These are phyloP conservation scores for Zymoseptoria ardabiliae DNA, from an alignment of 2,329 filamentous ascomycete genomes.

Conservation along the genomic window DNA sequence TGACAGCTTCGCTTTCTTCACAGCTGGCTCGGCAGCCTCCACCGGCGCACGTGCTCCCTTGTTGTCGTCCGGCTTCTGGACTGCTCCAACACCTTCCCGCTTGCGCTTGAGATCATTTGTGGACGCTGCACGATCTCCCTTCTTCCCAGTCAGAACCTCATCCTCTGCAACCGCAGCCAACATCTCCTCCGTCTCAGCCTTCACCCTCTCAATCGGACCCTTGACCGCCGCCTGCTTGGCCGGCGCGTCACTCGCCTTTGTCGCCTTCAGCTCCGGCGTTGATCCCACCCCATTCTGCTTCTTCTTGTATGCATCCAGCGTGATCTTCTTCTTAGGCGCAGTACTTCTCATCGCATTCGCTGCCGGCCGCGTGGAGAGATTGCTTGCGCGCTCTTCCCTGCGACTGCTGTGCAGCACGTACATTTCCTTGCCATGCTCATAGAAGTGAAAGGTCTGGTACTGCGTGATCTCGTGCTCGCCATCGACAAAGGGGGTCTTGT, in stretches of 20 bases:
- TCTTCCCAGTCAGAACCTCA: slow-evolving; percentile 11
- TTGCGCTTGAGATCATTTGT: slow-evolving; percentile 25
- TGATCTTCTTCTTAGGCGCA: slow-evolving; percentile 54
- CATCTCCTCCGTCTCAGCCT: slow-evolving; percentile 28
- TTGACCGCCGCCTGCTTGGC: slow-evolving; percentile 25
- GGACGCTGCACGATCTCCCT: slow-evolving; percentile 3
- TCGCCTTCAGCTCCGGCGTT: slow-evolving; percentile 17
- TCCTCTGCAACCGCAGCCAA: slow-evolving; percentile 21
- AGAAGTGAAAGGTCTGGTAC: slow-evolving; percentile 55
- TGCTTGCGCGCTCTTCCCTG: slow-evolving; percentile 18
- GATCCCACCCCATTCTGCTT: slow-evolving; percentile 39
- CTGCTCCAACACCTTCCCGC: slow-evolving; percentile 9
- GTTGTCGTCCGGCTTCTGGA: slow-evolving; percentile 1
- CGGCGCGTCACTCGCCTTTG: slow-evolving; percentile 13
- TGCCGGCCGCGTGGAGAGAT: slow-evolving; percentile 11
- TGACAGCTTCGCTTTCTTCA: slow-evolving; percentile 9
- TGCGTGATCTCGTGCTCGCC: slow-evolving; percentile 51
- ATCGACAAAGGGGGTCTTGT: slow-evolving; percentile 45
- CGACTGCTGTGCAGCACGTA: slow-evolving; percentile 23
- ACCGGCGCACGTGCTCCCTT: background rate
- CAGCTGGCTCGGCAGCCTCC: background rate
- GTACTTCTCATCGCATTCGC: slow-evolving; percentile 25
- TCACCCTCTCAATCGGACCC: slow-evolving; percentile 26
- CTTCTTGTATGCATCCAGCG: slow-evolving; percentile 53
- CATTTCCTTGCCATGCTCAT: slow-evolving; percentile 42